Evolutionary conservation across 1,139 yeast species (phyloP).

Genomic region (Zygosaccharomyces pseudobailii): DNA sequence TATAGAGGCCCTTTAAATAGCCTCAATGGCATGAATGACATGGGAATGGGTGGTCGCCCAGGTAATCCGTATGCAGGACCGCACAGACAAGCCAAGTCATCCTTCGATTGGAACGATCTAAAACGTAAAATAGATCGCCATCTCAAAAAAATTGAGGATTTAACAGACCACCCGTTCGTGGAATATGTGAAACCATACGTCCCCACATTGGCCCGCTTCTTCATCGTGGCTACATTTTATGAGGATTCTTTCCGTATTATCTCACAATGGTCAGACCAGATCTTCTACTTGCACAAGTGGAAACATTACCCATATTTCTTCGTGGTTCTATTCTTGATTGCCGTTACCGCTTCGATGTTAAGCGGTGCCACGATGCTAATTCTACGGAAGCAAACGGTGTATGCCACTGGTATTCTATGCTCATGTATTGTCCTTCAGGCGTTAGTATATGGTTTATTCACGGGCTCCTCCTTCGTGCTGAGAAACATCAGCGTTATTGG

Average conservation of each 20-base stretch:
- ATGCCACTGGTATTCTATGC: constrained; percentile 68
- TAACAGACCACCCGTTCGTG: constrained; percentile 38
- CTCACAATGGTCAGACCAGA: constrained; percentile 90
- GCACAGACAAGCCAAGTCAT: constrained; percentile 4
- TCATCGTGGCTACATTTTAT: constrained; percentile 89
- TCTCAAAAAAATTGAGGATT: constrained; percentile 34
- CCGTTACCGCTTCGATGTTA: constrained; percentile 68
- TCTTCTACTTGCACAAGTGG: constrained; percentile 73
- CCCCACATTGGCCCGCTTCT: constrained; percentile 83
- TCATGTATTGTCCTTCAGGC: constrained; percentile 82
- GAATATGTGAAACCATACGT: constrained; percentile 57
- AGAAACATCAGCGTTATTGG: constrained; percentile 91
- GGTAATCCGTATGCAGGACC: constrained; percentile 6
- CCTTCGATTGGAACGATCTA: constrained; percentile 9
- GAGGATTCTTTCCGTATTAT: constrained; percentile 85
- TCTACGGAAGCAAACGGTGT: constrained; percentile 61
- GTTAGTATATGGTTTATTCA: constrained; percentile 78
- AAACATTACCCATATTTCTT: constrained; percentile 77
- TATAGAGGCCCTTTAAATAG: constrained; percentile 31
- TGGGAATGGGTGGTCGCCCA: constrained; percentile 8
- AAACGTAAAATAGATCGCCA: constrained; percentile 26
- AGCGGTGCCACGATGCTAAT: constrained; percentile 70
- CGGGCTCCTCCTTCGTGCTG: constrained; percentile 75
- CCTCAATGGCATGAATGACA: constrained; percentile 17
- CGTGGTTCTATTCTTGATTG: constrained; percentile 61